Base-by-base conservation (phyloP, 768 basidiomycete genomes). In the Leccinum imitatum region DNA sequence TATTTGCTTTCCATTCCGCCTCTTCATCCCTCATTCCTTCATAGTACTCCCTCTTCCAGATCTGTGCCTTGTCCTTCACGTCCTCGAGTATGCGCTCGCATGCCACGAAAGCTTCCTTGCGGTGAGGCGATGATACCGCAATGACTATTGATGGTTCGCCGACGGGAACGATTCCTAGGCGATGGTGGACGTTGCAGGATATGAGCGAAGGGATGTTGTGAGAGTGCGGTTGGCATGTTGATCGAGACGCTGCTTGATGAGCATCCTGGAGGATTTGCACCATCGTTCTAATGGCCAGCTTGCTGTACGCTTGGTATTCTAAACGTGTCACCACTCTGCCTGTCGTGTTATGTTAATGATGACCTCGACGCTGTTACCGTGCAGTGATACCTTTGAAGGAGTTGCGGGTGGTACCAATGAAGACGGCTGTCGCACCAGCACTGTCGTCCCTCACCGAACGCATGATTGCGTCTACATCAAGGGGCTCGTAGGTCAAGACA, bases 21-120 rank as follows among this genome's bases (percentile, higher is more conserved):
- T 77, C 78, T 33, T 78, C 81, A 50, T 87, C 86, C 53, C 73
- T 71, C 64, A 85, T 82, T 7, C 85, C 89, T 67, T 87, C 87
- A 66, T 95, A 95, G 68, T 83, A 91, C 70, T 95, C 94, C 66
- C 90, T 77, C 77, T 96, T 95, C 94, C 94, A 96, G 63, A 95
- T 89, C 73, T 92, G 93, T 46, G 82, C 91, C 67, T 84, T 87
- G 61, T 74, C 75, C 77, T 96, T 96, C 58, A 95, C 87, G 59
- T 87, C 82, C 71, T 96, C 94, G n/a, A 96, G 79, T 59, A 95
- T 85, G 65, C 78, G 83, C 73, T 94, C 92, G 71, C 90, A 92
- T 17, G 86, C 87, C 54, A 79, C 73, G 69, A 94, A 93, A 7
- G 90, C 87, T 69, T 91, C 91, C 65, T 85, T 87, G 33, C 93